phyloP scores from a whole-genome alignment of 805 yeast genomes.

The Sporopachydermia lactativora region DNA sequence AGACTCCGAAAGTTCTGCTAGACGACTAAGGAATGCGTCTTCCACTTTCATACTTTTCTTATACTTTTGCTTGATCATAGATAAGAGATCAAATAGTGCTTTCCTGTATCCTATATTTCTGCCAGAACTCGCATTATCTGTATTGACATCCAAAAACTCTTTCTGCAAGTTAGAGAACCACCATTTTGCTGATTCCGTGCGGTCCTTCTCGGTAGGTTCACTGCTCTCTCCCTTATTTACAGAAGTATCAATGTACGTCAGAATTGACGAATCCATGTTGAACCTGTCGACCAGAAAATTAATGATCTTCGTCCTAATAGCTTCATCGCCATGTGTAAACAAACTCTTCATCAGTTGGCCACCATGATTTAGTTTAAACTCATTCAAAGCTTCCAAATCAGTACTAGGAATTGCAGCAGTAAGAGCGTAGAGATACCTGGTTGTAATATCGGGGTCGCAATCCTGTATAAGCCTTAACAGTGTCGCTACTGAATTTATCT shows the following conservation, averaged over 20 bases:
- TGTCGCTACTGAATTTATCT: constrained; percentile 5
- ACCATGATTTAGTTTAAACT: background rate
- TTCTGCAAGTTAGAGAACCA: background rate
- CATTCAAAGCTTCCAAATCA: constrained; percentile 6
- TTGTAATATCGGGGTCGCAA: constrained; percentile 3
- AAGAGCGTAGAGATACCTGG: constrained; percentile 3
- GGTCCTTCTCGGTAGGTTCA: background rate
- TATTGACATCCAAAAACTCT: background rate
- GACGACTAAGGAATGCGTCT: constrained; percentile 47
- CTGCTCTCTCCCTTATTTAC: background rate
- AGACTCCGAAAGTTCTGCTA: constrained; percentile 30
- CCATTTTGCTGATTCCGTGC: background rate
- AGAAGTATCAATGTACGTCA: too few species aligned
- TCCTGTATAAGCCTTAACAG: constrained; percentile 4
- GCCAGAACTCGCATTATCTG: background rate
- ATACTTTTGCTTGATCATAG: constrained; percentile 21
- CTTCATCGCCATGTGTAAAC: constrained; percentile 4
- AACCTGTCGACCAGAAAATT: background rate
- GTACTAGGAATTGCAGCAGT: constrained; percentile 1
- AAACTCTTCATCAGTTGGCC: background rate
- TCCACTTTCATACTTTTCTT: constrained; percentile 20
- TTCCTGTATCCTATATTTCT: background rate
- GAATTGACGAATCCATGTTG: background rate
- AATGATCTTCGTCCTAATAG: background rate
- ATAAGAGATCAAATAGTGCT: constrained; percentile 13